Base-by-base conservation (phyloP, 176 grass and related monocot species). In the Oryza nivara region DNA sequence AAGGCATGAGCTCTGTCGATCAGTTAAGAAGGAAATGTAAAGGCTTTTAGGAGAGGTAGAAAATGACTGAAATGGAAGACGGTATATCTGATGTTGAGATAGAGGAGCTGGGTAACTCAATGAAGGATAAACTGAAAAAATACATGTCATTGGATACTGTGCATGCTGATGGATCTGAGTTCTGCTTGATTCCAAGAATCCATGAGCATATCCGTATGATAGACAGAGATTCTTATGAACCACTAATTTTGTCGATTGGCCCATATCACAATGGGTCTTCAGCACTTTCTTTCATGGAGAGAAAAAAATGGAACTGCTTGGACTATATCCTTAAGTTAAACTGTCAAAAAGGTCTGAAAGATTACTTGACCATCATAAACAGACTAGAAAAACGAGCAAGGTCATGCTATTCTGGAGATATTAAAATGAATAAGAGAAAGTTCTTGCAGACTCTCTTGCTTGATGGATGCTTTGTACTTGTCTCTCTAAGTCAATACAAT, bases 361-460 rank as follows among this genome's bases (percentile, higher is more conserved):
- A 78, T 34, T 86, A 86, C 0, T 10, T 80, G 5, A 22, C 68
- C 7, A 2, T 35, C 11, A 72, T 86, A 35, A 46, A 58, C 0
- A 1, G 22, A 47, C 10, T 80, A 10, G 84, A 80, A 34, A 72
- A 76, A 28, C 17, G 61, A 17, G 49, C 84, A 22, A 79, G 75
- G 9, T 2, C n/a, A 0, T 86, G 70, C 22, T 86, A 86, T 22
- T 71, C 84, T 17, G 84, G 46, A 23, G 67, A 78, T 46, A 80
- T 61, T 7, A 71, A 68, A 8, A 80, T 86, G 84, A 71, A 49
- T 7, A 72, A 68, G 1, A 86, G 11, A 6, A 47, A 32, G 1
- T 86, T 86, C 19, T 6, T 86, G 47, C 41, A 78, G 16, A 80
- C 45, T 44, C 76, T 86, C 8, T 47, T 86, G 3, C 84, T 86